Base-by-base conservation (phyloP, 306 rosid species). In the Ochetophila trinervis region DNA sequence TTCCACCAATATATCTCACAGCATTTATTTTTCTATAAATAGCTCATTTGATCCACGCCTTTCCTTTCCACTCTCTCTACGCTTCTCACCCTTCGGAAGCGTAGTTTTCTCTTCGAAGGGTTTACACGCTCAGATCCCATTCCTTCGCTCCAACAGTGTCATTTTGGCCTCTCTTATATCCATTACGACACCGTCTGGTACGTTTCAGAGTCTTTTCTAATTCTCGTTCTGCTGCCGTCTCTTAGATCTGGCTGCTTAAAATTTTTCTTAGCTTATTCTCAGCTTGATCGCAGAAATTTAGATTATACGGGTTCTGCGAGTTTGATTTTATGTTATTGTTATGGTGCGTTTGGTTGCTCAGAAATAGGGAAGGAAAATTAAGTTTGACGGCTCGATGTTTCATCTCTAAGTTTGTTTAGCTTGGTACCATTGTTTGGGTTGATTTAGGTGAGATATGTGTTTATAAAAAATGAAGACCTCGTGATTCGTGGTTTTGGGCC, bases 81-180 rank as follows among this genome's bases (percentile, higher is more conserved):
- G 86, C 83, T 83, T 80, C 79, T 62, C 52, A 6, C 65, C 74
- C 42, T 30, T 72, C 71, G 68, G 88, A 78, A 80, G 88, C 88
- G 86, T 80, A 47, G 76, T 71, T 54, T 50, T 61, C 62, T 53
- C 8, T 65, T 57, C 21, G 36, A 65, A 59, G 60, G 76, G 71
- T 34, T 72, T 13, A 16, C 3, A 5, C 73, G 18, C 62, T 4
- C 67, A 58, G 76, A 63, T 76, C 75, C 57, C 57, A 20, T 32
- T 34, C 12, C 17, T 11, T 42, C 40, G 5, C 53, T 63, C 32
- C 44, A 8, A 50, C 2, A 6, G 10, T 50, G 21, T 16, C n/a
- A 27, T 9, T 23, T 8, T 27, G 20, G 24, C 18, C 36, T 34
- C 21, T 15, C 22, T 9, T 0, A 53, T 60, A 11, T 18, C 68